phyloP scores from a whole-genome alignment of 139 green algal genomes.

The Chlorella ohadii region DNA sequence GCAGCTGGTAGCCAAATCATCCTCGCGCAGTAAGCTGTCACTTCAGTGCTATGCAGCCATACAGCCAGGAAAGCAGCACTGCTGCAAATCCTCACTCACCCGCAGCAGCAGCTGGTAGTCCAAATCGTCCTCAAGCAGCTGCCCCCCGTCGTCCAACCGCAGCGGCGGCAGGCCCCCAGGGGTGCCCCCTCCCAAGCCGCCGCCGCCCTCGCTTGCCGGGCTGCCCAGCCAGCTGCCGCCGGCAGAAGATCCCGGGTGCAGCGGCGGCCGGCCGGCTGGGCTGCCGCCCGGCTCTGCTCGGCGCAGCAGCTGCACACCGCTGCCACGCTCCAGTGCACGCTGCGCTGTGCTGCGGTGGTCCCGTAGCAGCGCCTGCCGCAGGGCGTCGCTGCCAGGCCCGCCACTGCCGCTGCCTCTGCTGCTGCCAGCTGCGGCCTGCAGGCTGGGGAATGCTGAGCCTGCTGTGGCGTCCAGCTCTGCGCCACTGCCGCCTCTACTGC shows the following conservation, averaged over 20 bases:
- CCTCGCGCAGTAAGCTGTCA: too few species aligned
- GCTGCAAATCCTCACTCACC: too few species aligned
- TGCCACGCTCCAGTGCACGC: not conserved
- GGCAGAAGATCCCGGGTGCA: not conserved
- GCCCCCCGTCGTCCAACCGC: constrained; percentile 5
- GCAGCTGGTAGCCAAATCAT: too few species aligned
- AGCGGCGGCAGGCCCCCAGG: constrained; percentile 6
- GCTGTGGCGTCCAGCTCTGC: too few species aligned
- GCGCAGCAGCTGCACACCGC: not conserved
- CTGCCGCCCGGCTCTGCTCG: not conserved
- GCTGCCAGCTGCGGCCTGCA: not conserved
- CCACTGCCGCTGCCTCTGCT: not conserved
- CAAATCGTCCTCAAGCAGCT: constrained; percentile 2
- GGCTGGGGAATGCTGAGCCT: constrained; percentile 8
- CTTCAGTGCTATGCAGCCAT: too few species aligned
- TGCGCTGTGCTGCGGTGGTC: not conserved
- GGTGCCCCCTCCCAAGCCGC: not conserved
- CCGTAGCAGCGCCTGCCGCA: not conserved
- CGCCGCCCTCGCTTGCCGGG: not conserved
- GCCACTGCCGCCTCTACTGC: too few species aligned
- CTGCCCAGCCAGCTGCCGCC: not conserved
- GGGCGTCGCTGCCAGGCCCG: not conserved
- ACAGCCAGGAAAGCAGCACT: too few species aligned
- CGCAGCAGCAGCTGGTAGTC: constrained; percentile 26
- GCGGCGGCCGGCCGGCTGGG: not conserved